Evolutionary conservation across 192 early-diverging fungal genomes (phyloP), one percentile per base, ranked within the genome.

Genomic region (Haplosporangium gracile): DNA sequence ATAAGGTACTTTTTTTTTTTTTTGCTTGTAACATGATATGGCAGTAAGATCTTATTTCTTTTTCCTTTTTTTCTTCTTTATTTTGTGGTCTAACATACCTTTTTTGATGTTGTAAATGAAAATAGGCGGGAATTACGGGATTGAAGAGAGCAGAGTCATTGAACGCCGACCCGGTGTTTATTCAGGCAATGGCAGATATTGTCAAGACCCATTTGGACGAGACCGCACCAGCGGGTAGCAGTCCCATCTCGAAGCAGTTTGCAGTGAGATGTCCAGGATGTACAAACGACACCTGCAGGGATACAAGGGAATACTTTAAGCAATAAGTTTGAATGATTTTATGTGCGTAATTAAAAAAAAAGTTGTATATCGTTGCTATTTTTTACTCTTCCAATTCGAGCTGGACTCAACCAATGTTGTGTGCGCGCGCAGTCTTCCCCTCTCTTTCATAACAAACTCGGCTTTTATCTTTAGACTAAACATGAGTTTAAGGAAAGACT

Each of bases 141-240:
- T 95, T 94, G 77, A 96, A 95, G 79, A 94, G 98, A 22, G 95
- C 94, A 39, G 97, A 97, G 86, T 97, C 97, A 18, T 89, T 99
- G 63, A 99, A 99, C 74, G 98, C 94, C 82, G 93, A 97, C 77
- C 96, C 97, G 6, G 84, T 96, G 0, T 99, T 99, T 90, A 96
- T 97, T 38, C 91, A 96, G 53, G 96, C 96, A 5, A 90, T 99
- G 91, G 97, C 96, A 18, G 94, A 96, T 77, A 91, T 98, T 36
- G 95, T 98, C 24, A 94, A 94, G 75, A 89, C 90, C 47, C 97
- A 98, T 88, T 89, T 99, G 38, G 82, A 93, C 22, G 77, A 81
- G 7, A 88, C 88, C 8, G 74, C 79, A 68, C 11, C 60, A 16
- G 80, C 75, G 0, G 76, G 71, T 22, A 65, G 51, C 10, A 76